Base-by-base conservation (phyloP, 2,329 filamentous ascomycete genomes). In the Tolypocladium paradoxum region DNA sequence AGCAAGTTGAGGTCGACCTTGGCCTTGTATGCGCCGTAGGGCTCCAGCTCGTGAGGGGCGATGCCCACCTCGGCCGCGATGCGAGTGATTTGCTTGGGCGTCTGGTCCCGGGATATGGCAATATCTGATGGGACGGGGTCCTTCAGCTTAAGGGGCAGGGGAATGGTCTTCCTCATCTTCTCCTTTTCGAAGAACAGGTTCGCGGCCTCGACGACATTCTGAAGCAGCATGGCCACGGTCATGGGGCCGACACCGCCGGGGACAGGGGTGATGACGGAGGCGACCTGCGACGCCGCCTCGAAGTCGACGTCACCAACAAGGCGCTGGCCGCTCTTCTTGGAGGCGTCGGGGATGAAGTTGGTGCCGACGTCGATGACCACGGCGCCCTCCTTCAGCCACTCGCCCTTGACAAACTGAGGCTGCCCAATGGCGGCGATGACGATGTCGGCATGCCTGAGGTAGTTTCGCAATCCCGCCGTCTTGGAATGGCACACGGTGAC, bases 291-390 rank as follows among this genome's bases (percentile, higher is more conserved):
- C 18, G 92, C 92, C 45, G 87, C 83, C 50, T 90, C 90, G 62
- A 84, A 97, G 64, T 99, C 90, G 43, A 99, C 93, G 68, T 99
- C 93, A 55, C 93, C 93, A 7, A 97, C 92, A 24, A 99, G 81
- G 59, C 91, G 83, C 69, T 93, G 83, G 35, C 93, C 93, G 14
- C 90, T 95, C 76, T 96, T 96, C 76, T 88, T 96, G 56, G 87
- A 85, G 37, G 83, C 76, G 66, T 99, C 93, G 6, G 88, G 82
- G 54, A 97, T 84, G 76, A 90, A 96, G 76, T 99, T 99, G 59
- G 91, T 99, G 56, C 93, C 93, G 20, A 99, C 93, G 65, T 99
- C 93, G 64, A 99, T 95, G 40, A 99, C 90, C 6, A 99, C 87
- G n/a, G 82, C 90, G 36, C 91, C 93, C 20, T 87, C 84, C 78